A percentile compares a stretch with the other conserved stretches of the same genome.
Conservation (phyloP, 1,284 basidiomycete genomes). For the Gymnopus androsaceus region DNA sequence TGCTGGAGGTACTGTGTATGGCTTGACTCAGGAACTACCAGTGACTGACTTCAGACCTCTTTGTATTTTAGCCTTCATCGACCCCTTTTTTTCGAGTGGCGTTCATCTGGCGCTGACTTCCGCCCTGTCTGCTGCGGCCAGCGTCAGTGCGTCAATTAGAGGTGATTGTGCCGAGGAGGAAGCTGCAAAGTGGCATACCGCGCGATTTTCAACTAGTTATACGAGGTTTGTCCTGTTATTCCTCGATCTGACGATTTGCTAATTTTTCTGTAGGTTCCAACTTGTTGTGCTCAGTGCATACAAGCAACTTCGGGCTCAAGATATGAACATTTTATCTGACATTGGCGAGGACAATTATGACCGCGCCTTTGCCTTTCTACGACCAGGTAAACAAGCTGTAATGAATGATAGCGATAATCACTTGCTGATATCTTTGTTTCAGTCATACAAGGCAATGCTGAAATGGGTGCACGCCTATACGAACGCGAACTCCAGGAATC, state of each 20-base stretch:
- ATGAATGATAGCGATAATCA: too few species aligned
- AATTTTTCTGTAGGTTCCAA: conserved; percentile 47
- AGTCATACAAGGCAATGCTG: conserved; percentile 18
- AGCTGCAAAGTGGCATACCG: conserved; percentile 51
- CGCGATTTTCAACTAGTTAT: conserved; percentile 53
- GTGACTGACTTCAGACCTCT: neutral
- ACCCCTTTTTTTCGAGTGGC: conserved; percentile 65
- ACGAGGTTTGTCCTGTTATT: conserved; percentile 42
- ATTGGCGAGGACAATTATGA: conserved; percentile 61
- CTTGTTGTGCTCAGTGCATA: conserved; percentile 66
- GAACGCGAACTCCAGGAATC: conserved; percentile 16
- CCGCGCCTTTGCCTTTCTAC: conserved; percentile 54
- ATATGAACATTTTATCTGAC: conserved; percentile 49
- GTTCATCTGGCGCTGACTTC: conserved; percentile 63
- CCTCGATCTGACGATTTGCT: neutral
- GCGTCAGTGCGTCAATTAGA: conserved; percentile 53
- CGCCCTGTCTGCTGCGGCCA: conserved; percentile 55
- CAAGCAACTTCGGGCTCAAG: conserved; percentile 59
- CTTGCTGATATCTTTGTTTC: neutral
- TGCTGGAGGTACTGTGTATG: conserved; percentile 65
- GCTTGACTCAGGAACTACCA: too few species aligned
- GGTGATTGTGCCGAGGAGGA: conserved; percentile 50
- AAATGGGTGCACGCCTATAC: conserved; percentile 17
- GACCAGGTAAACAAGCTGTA: conserved; percentile 43
- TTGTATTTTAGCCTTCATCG: conserved; percentile 54